Base-by-base conservation (phyloP, 139 green algal genomes). In the Desmodesmus armatus region DNA sequence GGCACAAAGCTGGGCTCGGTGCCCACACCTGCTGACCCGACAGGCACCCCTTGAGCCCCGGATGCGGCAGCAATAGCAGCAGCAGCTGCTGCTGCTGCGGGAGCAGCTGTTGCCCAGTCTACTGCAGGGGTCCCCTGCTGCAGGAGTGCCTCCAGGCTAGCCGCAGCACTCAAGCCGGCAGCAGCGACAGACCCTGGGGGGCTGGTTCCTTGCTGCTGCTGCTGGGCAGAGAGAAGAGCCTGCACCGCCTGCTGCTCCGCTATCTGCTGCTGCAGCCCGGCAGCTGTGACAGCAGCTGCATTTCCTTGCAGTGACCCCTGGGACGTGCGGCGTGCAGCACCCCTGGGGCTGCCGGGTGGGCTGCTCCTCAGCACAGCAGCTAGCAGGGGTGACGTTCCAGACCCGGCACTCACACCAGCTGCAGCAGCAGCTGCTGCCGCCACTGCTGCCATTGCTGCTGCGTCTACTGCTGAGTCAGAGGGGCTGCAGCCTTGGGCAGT, bases 391-490 rank as follows among this genome's bases (percentile, higher is more conserved):
- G n/a, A n/a, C n/a, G n/a, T n/a, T n/a, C n/a, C n/a, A 65, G 21
- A n/a, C 23, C 53, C 23, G 53, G 19, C 21, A n/a, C 23, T 23
- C 53, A 23, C 53, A n/a, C 21, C 53, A n/a, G 62, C 62, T 17
- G 15, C 62, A 9, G 11, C 62, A 31, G 62, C 62, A 37, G 11
- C 29, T 72, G 11, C 62, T 72, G 62, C 62, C 11, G 62, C 62
- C n/a, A 72, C 11, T 72, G 62, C 62, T 35, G n/a, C 62, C 62
- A 72, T 15, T 72, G 62, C 62, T 72, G 29, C 62, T 72, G 62
- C 62, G 9, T 72, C 13, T 13, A 55, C 47, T 21, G 47, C 47
- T 55, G 9, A 7, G 47, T 21, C 47, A 13, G 9, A 55, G 47
- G 47, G 13, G 47, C 47, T 55, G 9, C 47, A 55, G n/a, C n/a